Base-by-base conservation (phyloP, 768 basidiomycete species). In the Plicaturopsis crispa region DNA sequence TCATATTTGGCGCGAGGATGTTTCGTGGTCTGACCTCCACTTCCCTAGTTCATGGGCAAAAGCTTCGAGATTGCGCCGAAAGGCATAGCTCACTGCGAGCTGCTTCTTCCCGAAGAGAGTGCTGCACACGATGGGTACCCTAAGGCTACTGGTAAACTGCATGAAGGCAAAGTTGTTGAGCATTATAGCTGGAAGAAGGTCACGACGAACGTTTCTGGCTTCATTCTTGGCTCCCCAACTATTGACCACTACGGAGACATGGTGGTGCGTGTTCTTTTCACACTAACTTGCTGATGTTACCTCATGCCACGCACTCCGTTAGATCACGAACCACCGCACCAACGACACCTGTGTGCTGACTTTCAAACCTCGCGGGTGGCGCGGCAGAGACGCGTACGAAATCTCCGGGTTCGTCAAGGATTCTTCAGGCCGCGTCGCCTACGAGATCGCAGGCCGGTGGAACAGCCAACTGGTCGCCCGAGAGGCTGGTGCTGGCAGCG, bases 181-280 rank as follows among this genome's bases (percentile, higher is more conserved):
- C 93, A 97, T 57, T 98, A 88, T 55, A 84, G 78, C 31, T 94
- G 90, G 90, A 91, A 91, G 63, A 94, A 94, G 57, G 91, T 93
- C 22, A 90, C 85, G 8, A 90, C 87, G 24, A 85, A 78, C 42
- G 72, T 94, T 6, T 92, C 90, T 4, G 91, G 91, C 12, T 97
- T 98, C 54, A 92, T 98, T 45, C 68, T 94, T 16, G 94, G 94
- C 4, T 76, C 71, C 17, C 86, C 87, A 4, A 82, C 81, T 22
- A 91, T 91, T 46, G 89, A 91, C 50, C 89, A 91, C 63, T 91
- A 94, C 52, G 93, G 93, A 4, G 90, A 96, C 54, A 91, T 98
- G 84, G 71, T 80, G 40, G 87, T 91, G 56, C 50, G 85, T 78
- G 33, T 42, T 14, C 36, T 18, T 20, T 42, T 22, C 31, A n/a